Evolutionary conservation across 225 moss, liverwort and hornwort species (phyloP), one percentile per base, ranked within the genome.

Genomic region (Straminergon stramineum): DNA sequence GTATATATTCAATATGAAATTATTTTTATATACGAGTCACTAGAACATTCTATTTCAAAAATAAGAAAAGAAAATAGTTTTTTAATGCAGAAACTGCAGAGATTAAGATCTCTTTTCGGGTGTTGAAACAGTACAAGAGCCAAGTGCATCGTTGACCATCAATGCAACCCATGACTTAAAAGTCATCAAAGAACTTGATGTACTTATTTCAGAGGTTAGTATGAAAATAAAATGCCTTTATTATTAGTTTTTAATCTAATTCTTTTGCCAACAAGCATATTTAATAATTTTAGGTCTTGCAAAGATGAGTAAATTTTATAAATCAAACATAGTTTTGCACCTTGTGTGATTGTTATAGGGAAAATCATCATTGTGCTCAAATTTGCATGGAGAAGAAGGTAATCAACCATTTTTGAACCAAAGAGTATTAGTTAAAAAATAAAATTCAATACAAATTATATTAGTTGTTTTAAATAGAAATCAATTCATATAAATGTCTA

Each of bases 111-210:
- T 85, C 88, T 70, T 92, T 90, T 90, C 39, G 70, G 85, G 64
- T 92, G 88, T 92, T 89, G 91, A 87, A 89, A 91, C 89, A 96
- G 95, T 96, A 95, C 96, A 97, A 91, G 96, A 97, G 69, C 93
- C 96, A 84, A 96, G 91, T 90, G 97, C 96, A 57, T 96, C 91
- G 13, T 88, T 97, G 78, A 93, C 94, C 48, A 95, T 97, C 57
- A 95, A 94, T 91, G 96, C 96, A 88, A 92, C 86, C 31, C 69
- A 83, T 41, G 94, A 96, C 67, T 82, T 89, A 62, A 95, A 96
- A 91, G 83, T 91, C 32, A 92, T 94, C 22, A 93, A 93, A 58
- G 96, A 95, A 34, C 89, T 93, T 26, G 93, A 94, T 89, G 74
- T 92, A 43, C 89, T 89, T 89, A 89, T 88, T 10, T 90, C 91